Evolutionary conservation across 1,284 basidiomycete genomes (phyloP).

Genomic region (Gomphus bonarii): DNA sequence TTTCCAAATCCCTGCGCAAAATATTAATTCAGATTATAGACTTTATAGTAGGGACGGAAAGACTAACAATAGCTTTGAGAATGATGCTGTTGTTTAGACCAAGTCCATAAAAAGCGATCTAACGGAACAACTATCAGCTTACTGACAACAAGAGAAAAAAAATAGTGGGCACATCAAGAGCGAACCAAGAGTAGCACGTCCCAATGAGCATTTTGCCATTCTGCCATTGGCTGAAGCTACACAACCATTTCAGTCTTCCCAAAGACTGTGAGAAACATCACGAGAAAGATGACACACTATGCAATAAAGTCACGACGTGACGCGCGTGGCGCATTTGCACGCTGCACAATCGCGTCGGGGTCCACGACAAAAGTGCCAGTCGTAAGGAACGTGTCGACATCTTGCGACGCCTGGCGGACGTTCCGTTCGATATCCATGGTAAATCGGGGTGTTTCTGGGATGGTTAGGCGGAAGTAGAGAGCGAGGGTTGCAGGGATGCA

Average conservation of each 20-base stretch:
- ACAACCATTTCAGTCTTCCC: not conserved
- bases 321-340: slow-evolving; percentile 56
- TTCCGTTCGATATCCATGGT: slow-evolving; percentile 88
- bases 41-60: not conserved
- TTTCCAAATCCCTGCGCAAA: slow-evolving; percentile 36
- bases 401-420: slow-evolving; percentile 57
- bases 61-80: slow-evolving; percentile 33
- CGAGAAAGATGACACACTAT: slow-evolving; percentile 19
- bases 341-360: slow-evolving; percentile 44
- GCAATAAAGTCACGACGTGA: slow-evolving; percentile 48
- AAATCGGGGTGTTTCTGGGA: slow-evolving; percentile 76
- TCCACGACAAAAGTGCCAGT: slow-evolving; percentile 41
- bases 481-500: slow-evolving; percentile 57
- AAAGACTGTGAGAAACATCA: not conserved
- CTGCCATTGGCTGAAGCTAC: slow-evolving; percentile 51
- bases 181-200: slow-evolving; percentile 64
- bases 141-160: not conserved
- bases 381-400: slow-evolving; percentile 56
- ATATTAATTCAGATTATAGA: not conserved
- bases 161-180: slow-evolving; percentile 46
- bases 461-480: slow-evolving; percentile 70
- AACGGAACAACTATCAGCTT: slow-evolving; percentile 16
- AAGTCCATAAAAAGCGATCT: slow-evolving; percentile 81
- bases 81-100: slow-evolving; percentile 72
- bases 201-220: slow-evolving; percentile 60